Evolutionary conservation across 2,329 filamentous ascomycete genomes (phyloP).

Genomic region (Fusarium coffeatum): DNA sequence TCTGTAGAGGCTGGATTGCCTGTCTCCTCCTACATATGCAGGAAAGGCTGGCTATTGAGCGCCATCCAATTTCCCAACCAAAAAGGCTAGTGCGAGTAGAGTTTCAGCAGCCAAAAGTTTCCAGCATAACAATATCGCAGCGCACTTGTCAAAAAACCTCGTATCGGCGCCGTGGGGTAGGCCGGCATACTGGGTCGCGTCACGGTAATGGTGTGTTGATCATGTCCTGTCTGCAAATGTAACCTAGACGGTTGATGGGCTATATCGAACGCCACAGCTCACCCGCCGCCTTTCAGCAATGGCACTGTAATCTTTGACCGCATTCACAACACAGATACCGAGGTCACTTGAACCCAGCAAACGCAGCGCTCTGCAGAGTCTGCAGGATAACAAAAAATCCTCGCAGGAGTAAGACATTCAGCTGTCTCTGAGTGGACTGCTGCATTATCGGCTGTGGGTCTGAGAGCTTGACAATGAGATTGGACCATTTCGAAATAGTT

Average conservation of each 20-base stretch:
- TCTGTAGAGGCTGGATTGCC: slow-evolving; percentile 10
- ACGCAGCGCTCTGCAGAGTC: slow-evolving; percentile 21
- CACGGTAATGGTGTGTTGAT: slow-evolving; percentile 27
- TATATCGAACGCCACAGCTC: slow-evolving; percentile 33
- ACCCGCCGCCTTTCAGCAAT: slow-evolving; percentile 12
- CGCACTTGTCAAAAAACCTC: slow-evolving; percentile 30
- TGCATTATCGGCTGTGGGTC: slow-evolving; percentile 25
- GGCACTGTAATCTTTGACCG: slow-evolving; percentile 24
- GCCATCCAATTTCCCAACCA: slow-evolving; percentile 10
- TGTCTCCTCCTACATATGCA: slow-evolving; percentile 12
- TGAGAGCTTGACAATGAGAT: slow-evolving; percentile 28
- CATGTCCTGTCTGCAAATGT: slow-evolving; percentile 27
- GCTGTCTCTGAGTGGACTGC: slow-evolving; percentile 17
- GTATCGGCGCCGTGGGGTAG: slow-evolving; percentile 30
- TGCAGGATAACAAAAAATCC: slow-evolving; percentile 22
- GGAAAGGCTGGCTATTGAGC: slow-evolving; percentile 21
- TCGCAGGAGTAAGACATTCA: slow-evolving; percentile 26
- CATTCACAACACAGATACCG: slow-evolving; percentile 6
- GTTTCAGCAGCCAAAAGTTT: slow-evolving; percentile 14
- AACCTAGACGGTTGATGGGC: slow-evolving; percentile 30
- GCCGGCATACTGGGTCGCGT: slow-evolving; percentile 33
- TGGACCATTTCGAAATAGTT: slow-evolving; percentile 35
- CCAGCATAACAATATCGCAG: slow-evolving; percentile 9
- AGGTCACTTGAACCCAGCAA: slow-evolving; percentile 22
- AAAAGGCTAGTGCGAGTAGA: slow-evolving; percentile 27